Evolutionary conservation across 2,329 filamentous ascomycete genomes (phyloP).

Genomic region (Stromatinia cepivora): DNA sequence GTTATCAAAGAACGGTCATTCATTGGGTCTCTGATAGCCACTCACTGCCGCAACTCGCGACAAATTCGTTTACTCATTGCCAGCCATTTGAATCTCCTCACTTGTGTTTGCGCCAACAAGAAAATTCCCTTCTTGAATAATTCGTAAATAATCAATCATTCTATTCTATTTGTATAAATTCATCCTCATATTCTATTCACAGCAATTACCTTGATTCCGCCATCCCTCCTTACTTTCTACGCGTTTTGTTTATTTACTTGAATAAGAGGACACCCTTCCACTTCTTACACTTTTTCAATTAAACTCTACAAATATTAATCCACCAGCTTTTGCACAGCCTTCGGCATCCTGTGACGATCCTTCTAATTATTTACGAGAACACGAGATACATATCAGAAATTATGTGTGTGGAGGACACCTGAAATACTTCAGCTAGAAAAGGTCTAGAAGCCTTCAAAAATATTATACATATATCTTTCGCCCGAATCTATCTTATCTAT

Average conservation of each 20-base stretch:
- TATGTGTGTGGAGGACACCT: neutral
- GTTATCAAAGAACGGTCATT: neutral
- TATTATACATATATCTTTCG: neutral
- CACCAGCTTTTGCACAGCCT: conserved; percentile 17
- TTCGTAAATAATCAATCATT: neutral
- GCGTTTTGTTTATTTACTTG: conserved; percentile 4
- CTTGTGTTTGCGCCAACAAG: neutral
- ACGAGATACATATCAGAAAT: conserved; percentile 22
- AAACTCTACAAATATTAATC: neutral
- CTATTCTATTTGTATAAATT: neutral
- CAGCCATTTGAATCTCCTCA: neutral
- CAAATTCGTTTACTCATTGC: neutral
- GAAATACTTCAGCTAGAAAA: conserved; percentile 14
- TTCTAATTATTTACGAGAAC: conserved; percentile 22
- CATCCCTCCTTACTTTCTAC: neutral
- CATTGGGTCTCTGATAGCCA: conserved; percentile 2
- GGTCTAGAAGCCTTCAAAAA: conserved; percentile 4
- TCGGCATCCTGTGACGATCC: conserved; percentile 18
- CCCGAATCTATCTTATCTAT: neutral
- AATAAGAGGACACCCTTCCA: neutral
- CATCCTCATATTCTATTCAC: neutral
- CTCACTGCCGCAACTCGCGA: neutral
- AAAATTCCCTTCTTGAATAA: neutral
- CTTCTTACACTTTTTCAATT: conserved; percentile 1
- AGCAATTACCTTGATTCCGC: neutral